phyloP scores from a whole-genome alignment of 2,329 filamentous ascomycete genomes.

The Podosphaera leucotricha region DNA sequence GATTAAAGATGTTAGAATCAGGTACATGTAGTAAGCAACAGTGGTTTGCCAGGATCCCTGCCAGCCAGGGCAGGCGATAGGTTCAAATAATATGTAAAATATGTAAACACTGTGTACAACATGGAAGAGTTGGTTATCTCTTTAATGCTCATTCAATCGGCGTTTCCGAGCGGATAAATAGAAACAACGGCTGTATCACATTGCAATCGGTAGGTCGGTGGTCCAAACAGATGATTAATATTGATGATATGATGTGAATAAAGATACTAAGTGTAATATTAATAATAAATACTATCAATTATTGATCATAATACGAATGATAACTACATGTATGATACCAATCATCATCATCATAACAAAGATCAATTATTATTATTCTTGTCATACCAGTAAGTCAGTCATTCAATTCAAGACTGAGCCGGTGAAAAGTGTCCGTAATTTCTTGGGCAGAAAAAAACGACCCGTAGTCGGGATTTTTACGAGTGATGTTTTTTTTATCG shows the following conservation, averaged over 20 bases:
- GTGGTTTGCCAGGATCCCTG: too few species aligned
- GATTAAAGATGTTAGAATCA: too few species aligned
- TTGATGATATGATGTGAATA: too few species aligned
- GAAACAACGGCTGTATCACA: neutral
- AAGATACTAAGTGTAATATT: too few species aligned
- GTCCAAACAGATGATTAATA: neutral
- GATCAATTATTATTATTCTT: too few species aligned
- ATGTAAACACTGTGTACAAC: neutral
- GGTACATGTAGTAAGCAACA: too few species aligned
- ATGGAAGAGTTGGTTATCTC: neutral
- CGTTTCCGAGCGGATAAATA: neutral
- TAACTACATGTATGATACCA: too few species aligned
- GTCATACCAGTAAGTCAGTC: neutral
- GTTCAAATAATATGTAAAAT: neutral
- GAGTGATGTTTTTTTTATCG: too few species aligned
- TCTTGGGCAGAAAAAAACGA: neutral
- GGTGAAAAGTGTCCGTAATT: neutral
- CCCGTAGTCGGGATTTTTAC: too few species aligned
- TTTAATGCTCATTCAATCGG: neutral
- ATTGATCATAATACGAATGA: too few species aligned
- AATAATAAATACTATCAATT: too few species aligned
- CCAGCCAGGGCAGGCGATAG: neutral
- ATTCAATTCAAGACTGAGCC: neutral
- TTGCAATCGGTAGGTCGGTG: neutral
- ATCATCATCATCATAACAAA: too few species aligned